Evolutionary conservation across 1,139 yeast genomes (phyloP).

Genomic region (Protomyces pachydermus): DNA sequence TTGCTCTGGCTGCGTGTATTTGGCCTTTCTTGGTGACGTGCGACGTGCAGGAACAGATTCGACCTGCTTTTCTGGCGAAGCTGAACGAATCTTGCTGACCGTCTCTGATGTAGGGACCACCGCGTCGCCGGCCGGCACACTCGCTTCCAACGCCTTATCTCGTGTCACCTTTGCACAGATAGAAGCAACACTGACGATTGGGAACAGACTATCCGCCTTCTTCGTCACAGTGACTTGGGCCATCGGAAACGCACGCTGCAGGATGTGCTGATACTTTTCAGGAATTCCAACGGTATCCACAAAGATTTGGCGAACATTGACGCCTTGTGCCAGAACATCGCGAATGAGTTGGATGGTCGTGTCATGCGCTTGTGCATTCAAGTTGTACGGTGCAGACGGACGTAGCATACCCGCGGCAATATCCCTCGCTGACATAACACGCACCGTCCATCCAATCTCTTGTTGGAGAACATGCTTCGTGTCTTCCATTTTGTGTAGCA

Average conservation of each 20-base stretch:
- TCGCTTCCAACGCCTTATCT: constrained; percentile 56
- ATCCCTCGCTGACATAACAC: constrained; percentile 79
- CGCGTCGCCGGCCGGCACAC: not conserved
- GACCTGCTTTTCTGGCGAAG: not conserved
- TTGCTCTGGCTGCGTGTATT: not conserved
- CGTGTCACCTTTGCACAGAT: constrained; percentile 95
- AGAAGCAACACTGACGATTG: constrained; percentile 94
- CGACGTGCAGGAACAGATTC: not conserved
- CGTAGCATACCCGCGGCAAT: constrained; percentile 85
- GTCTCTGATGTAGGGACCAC: not conserved
- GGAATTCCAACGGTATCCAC: constrained; percentile 99
- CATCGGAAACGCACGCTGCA: constrained; percentile 62
- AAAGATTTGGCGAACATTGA: constrained; percentile 53
- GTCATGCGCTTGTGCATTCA: constrained; percentile 95
- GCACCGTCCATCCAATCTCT: constrained; percentile 82
- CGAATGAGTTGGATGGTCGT: constrained; percentile 76
- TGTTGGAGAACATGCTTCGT: constrained; percentile 46
- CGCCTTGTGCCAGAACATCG: constrained; percentile 55
- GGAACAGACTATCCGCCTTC: constrained; percentile 91
- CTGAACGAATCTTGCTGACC: not conserved
- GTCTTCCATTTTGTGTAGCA: constrained; percentile 57
- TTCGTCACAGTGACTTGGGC: constrained; percentile 80
- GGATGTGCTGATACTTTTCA: constrained; percentile 67
- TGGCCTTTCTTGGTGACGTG: not conserved
- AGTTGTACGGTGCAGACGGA: constrained; percentile 59